Base-by-base conservation (phyloP, 768 basidiomycete genomes). In the Dacryopinax primogenitus region DNA sequence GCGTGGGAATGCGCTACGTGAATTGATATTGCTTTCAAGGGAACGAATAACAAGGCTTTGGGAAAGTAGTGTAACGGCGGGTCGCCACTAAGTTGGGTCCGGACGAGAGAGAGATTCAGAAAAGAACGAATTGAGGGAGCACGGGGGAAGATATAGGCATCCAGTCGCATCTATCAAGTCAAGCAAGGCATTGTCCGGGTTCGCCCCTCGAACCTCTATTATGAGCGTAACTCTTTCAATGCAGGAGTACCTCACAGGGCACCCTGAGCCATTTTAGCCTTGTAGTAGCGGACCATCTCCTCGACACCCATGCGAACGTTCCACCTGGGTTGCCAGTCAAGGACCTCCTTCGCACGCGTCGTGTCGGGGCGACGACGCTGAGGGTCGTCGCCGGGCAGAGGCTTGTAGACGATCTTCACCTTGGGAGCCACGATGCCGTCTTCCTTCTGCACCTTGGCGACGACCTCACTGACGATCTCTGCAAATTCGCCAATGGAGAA, bases 401-500 rank as follows among this genome's bases (percentile, higher is more conserved):
- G 83, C 76, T 83, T 86, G 73, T 92, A 83, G 45, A 90, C 77
- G 71, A 93, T 85, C 63, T 87, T 72, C 67, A 86, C 83, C 66
- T 80, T 81, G 37, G 72, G 79, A 18, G 23, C 26, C 65, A 78
- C 75, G 62, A 80, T 74, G 47, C 87, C 87, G 70, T 92, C 90
- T 70, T 92, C 87, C 69, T 82, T 81, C 76, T 97, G 90, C 16
- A 99, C 91, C 77, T 90, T 88, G 76, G 88, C 88, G 51, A 98
- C 96, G 66, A 92, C 86, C 62, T 94, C 88, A 64, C 92, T 84
- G 64, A 99, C 92, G 67, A 92, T 82, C 73, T 88, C 84, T 11
- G 96, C 96, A 74, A 98, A 98, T 68, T 95, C 87, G 62, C 86
- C 84, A 71, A 99, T 95, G 45, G 90, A 92, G 76, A 93, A 96